Percentiles rank a stretch among this genome's conserved stretches.
Evolutionary conservation across 148 eudicot species (phyloP).

Genomic region (Pouteria glomerata): DNA sequence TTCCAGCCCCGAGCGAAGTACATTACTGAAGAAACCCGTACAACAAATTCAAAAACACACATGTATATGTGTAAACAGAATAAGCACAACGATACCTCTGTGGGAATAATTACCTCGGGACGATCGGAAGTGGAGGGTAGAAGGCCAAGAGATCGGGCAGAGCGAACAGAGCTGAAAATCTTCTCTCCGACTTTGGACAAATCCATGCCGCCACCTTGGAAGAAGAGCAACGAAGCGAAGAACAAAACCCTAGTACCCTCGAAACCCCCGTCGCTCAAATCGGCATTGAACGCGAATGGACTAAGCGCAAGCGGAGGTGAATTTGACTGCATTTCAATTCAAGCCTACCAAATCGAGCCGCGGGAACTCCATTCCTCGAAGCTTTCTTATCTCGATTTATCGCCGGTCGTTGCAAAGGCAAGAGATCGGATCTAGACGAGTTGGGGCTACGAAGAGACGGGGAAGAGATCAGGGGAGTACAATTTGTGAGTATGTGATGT

Average conservation of each 20-base stretch:
- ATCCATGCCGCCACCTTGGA: constrained; percentile 73
- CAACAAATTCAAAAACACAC: neutral
- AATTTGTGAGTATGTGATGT: neutral
- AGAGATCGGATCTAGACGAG: constrained; percentile 19
- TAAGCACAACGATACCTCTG: neutral
- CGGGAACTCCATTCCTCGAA: constrained; percentile 7
- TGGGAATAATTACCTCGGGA: constrained; percentile 54
- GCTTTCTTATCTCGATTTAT: neutral
- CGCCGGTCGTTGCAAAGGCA: neutral
- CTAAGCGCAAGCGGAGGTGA: constrained; percentile 40
- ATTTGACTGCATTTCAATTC: constrained; percentile 63
- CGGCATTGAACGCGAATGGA: constrained; percentile 55
- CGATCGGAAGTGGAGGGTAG: constrained; percentile 81
- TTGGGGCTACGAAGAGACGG: neutral
- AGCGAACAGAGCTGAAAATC: constrained; percentile 81
- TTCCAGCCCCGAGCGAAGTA: neutral
- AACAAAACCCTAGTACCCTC: constrained; percentile 66
- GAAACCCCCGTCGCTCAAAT: constrained; percentile 55
- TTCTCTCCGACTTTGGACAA: constrained; percentile 83
- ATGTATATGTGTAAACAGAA: neutral
- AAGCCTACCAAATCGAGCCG: constrained; percentile 4
- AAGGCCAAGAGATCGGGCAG: constrained; percentile 76
- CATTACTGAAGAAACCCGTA: neutral
- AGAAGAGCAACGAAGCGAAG: constrained; percentile 61
- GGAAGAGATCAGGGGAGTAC: constrained; percentile 6